Evolutionary conservation across 2,329 filamentous ascomycete species (phyloP).

Genomic region (Aspergillus bombycis): DNA sequence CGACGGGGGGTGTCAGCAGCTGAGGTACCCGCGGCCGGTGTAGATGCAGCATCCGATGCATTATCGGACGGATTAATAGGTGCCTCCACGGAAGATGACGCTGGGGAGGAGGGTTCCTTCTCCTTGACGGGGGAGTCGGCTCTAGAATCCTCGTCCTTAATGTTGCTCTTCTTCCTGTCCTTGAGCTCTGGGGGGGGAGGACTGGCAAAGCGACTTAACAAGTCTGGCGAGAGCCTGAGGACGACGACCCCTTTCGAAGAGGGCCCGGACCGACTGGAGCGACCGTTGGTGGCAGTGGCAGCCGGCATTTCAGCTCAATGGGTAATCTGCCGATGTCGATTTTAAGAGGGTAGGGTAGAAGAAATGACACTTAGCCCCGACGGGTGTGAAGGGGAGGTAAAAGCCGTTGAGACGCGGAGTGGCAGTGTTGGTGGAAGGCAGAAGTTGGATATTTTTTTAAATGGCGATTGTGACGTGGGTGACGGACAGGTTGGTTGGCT

Average conservation of each 20-base stretch:
- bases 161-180: constrained; percentile 22
- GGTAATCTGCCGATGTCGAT: not conserved
- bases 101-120: constrained; percentile 39
- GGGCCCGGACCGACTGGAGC: constrained; percentile 35
- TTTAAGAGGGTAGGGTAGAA: not conserved
- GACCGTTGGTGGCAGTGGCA: constrained; percentile 38
- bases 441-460: constrained; percentile 4
- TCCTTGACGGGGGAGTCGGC: constrained; percentile 28
- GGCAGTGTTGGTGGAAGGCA: constrained; percentile 13
- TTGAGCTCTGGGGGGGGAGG: constrained; percentile 24
- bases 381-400: constrained; percentile 7
- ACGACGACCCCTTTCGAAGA: constrained; percentile 37
- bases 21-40: constrained; percentile 44
- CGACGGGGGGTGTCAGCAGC: constrained; percentile 63
- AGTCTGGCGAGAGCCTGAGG: constrained; percentile 43
- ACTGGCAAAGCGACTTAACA: constrained; percentile 40
- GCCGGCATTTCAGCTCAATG: constrained; percentile 14
- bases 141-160: constrained; percentile 18
- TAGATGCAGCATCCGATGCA: constrained; percentile 44
- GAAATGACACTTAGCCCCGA: constrained; percentile 3
- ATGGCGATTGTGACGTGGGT: constrained; percentile 29
- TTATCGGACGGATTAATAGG: constrained; percentile 46
- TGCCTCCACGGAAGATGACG: constrained; percentile 39
- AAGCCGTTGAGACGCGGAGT: constrained; percentile 8
- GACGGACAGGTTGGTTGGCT: constrained; percentile 8